Percentiles rank a stretch among this genome's conserved stretches.
Conservation (phyloP, 345 rosid genomes). For the Triadica sebifera region DNA sequence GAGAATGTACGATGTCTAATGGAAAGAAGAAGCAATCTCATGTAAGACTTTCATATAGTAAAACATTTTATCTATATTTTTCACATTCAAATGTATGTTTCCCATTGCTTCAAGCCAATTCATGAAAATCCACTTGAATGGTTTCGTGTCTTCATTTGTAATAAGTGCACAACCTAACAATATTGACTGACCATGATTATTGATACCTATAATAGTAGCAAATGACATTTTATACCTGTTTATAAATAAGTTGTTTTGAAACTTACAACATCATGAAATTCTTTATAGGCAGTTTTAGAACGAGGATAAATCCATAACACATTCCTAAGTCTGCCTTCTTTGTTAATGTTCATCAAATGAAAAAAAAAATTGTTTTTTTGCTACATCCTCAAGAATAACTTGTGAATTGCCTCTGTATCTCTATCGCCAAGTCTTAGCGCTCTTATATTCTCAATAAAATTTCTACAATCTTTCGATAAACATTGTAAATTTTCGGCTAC, state of each 20-base stretch:
- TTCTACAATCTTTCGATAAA: neutral
- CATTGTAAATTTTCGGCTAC: neutral
- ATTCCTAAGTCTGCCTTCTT: neutral
- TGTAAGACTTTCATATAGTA: too few species aligned
- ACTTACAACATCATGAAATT: neutral
- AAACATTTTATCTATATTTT: too few species aligned
- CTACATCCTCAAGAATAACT: neutral
- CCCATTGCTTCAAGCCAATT: neutral
- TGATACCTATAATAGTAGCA: neutral
- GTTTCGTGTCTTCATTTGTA: neutral
- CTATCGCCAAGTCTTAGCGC: neutral
- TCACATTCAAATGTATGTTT: neutral
- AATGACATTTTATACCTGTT: neutral
- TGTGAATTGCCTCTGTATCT: neutral
- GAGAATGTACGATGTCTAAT: too few species aligned
- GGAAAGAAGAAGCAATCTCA: too few species aligned
- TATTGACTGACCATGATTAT: neutral
- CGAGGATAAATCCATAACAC: neutral
- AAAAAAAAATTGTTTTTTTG: neutral
- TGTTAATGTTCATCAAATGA: neutral
- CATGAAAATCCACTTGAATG: neutral
- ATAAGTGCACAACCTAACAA: neutral
- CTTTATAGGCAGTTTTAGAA: neutral
- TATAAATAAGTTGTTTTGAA: neutral
- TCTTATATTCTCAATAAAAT: neutral